Evolutionary conservation across 1,284 basidiomycete genomes (phyloP).

Genomic region (Cutaneotrichosporon mucoides): DNA sequence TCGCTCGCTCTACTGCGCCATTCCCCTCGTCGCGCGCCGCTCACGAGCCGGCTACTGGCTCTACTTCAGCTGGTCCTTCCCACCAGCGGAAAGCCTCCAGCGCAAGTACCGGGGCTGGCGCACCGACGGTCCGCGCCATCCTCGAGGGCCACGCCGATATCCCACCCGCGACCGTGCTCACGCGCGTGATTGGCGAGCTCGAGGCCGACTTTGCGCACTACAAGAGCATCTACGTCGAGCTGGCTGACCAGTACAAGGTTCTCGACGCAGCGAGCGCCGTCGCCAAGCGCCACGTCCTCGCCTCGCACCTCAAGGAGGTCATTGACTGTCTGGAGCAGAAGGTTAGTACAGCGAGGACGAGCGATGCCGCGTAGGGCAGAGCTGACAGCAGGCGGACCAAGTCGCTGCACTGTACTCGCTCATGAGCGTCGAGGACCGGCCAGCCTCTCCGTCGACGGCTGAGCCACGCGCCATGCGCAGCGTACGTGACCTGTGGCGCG

Average conservation of each 20-base stretch:
- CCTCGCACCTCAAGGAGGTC: conserved; percentile 78
- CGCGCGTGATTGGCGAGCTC: conserved; percentile 71
- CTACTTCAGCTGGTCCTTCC: no score
- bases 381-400: conserved; percentile 66
- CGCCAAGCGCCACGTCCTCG: conserved; percentile 71
- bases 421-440: conserved; percentile 62
- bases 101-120: not conserved
- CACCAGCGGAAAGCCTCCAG: not conserved
- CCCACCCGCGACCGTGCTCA: conserved; percentile 76
- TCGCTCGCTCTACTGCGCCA: no score
- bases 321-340: conserved; percentile 83
- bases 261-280: conserved; percentile 78
- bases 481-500: conserved; percentile 35
- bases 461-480: conserved; percentile 1
- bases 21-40: no score
- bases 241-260: conserved; percentile 81
- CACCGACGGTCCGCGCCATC: conserved; percentile 53
- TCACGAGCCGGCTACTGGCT: no score
- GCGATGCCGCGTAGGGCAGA: not conserved
- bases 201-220: conserved; percentile 89
- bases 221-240: conserved; percentile 80
- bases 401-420: conserved; percentile 78
- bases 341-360: conserved; percentile 51
- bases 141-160: conserved; percentile 53
- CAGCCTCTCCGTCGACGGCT: not conserved